These are phyloP conservation scores for Hebeloma cylindrosporum DNA, from an alignment of 768 basidiomycete genomes.

Conservation along the genomic window DNA sequence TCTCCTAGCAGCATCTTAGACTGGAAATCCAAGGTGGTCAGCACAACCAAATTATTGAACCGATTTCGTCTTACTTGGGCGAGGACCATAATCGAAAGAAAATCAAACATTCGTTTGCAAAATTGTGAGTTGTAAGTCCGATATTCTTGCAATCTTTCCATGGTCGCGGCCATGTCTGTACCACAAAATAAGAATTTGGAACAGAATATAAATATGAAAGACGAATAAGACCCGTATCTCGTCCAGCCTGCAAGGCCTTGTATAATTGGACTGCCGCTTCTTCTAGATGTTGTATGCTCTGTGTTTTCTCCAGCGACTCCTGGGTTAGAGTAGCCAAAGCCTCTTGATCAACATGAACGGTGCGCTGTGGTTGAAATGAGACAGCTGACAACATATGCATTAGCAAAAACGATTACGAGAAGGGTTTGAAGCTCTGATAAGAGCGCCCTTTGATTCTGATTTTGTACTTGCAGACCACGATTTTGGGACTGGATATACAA, in stretches of 20 bases:
- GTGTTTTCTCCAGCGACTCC: slow-evolving; percentile 81
- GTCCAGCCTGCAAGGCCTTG: slow-evolving; percentile 87
- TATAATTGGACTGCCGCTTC: slow-evolving; percentile 86
- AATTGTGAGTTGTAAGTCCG: slow-evolving; percentile 88
- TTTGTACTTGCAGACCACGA: slow-evolving; percentile 95
- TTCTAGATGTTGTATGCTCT: slow-evolving; percentile 78
- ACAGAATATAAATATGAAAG: slow-evolving; percentile 2
- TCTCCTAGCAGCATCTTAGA: slow-evolving; percentile 68
- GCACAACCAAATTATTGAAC: neutral
- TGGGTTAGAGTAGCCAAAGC: slow-evolving; percentile 78
- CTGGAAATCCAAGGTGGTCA: slow-evolving; percentile 33
- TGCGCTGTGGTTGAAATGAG: slow-evolving; percentile 56
- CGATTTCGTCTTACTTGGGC: slow-evolving; percentile 61
- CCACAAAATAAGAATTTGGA: slow-evolving; percentile 1
- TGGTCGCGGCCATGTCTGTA: slow-evolving; percentile 93
- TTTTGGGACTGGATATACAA: slow-evolving; percentile 95
- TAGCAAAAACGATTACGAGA: no score
- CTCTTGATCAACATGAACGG: slow-evolving; percentile 86
- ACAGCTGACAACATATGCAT: slow-evolving; percentile 16
- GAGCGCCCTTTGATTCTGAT: slow-evolving; percentile 88
- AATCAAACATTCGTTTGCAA: slow-evolving; percentile 89
- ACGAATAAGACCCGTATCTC: slow-evolving; percentile 68
- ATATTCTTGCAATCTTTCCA: slow-evolving; percentile 91
- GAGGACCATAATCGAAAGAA: slow-evolving; percentile 87
- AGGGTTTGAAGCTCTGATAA: slow-evolving; percentile 85